Conservation (phyloP, 139 green algal genomes). For the Axilococcus clingmanii region DNA sequence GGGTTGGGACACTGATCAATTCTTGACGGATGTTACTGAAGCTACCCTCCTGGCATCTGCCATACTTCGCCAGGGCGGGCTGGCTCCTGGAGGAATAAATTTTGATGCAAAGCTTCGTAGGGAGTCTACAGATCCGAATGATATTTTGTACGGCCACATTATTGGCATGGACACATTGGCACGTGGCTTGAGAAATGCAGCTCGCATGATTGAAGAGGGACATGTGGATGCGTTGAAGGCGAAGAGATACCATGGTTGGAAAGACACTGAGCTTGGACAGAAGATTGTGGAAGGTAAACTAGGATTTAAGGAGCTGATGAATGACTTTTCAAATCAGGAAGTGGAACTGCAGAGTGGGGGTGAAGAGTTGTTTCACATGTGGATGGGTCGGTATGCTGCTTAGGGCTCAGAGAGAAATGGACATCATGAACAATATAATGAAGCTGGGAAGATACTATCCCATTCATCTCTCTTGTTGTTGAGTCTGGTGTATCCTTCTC, state of each 20-base stretch:
- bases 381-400: conserved; percentile 16
- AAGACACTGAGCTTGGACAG: conserved; percentile 5
- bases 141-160: conserved; percentile 62
- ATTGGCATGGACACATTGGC: conserved; percentile 60
- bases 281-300: conserved; percentile 30
- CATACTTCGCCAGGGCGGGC: conserved; percentile 43
- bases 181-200: conserved; percentile 49
- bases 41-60: conserved; percentile 33
- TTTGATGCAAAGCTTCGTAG: conserved; percentile 70
- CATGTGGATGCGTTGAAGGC: conserved; percentile 6
- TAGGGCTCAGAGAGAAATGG: too few species aligned
- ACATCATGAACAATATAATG: background rate
- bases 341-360: conserved; percentile 2
- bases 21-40: conserved; percentile 45
- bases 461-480: too few species aligned
- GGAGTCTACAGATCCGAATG: conserved; percentile 39
- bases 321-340: conserved; percentile 10
- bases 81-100: conserved; percentile 53
- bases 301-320: conserved; percentile 28
- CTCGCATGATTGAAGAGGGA: conserved; percentile 30
- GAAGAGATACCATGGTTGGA: conserved; percentile 15
- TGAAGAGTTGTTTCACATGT: conserved; percentile 33
- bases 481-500: too few species aligned
- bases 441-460: background rate
- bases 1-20: conserved; percentile 74